phyloP scores from a whole-genome alignment of 2,329 filamentous ascomycete genomes.

The Calonectria pauciramosa region DNA sequence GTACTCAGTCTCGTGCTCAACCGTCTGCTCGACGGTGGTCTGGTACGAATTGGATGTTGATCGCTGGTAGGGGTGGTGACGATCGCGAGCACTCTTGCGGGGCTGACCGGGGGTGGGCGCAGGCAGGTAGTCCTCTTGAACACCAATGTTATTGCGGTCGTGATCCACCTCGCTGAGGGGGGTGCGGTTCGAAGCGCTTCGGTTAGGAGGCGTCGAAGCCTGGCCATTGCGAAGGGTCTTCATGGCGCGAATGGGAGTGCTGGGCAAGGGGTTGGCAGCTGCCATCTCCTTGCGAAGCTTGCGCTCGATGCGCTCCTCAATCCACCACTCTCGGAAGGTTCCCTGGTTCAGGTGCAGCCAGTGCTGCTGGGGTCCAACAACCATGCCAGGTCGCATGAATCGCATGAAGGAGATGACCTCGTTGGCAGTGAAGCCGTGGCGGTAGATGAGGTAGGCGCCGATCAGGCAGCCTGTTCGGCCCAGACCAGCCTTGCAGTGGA shows the following conservation, averaged over 20 bases:
- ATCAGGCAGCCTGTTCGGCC: conserved; percentile 97
- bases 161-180: conserved; percentile 95
- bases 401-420: conserved; percentile 98
- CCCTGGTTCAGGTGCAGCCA: conserved; percentile 98
- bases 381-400: conserved; percentile 99
- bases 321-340: conserved; percentile 98
- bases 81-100: conserved; percentile 86
- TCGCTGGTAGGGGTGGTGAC: conserved; percentile 80
- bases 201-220: conserved; percentile 87
- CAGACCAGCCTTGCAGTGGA: conserved; percentile 98
- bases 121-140: conserved; percentile 92
- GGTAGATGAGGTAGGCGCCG: conserved; percentile 97
- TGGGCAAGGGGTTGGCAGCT: conserved; percentile 63
- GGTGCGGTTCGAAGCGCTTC: conserved; percentile 79
- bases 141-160: conserved; percentile 76
- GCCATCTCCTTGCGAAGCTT: conserved; percentile 73
- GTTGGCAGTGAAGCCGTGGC: conserved; percentile 96
- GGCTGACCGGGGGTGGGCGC: conserved; percentile 97
- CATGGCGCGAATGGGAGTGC: conserved; percentile 73
- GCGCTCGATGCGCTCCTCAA: conserved; percentile 86
- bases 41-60: conserved; percentile 59
- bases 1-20: conserved; percentile 72
- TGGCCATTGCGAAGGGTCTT: conserved; percentile 75
- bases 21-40: conserved; percentile 59
- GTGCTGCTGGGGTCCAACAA: conserved; percentile 97